Evolutionary conservation across 2,329 filamentous ascomycete species (phyloP).

Genomic region (Epichloe scottii): DNA sequence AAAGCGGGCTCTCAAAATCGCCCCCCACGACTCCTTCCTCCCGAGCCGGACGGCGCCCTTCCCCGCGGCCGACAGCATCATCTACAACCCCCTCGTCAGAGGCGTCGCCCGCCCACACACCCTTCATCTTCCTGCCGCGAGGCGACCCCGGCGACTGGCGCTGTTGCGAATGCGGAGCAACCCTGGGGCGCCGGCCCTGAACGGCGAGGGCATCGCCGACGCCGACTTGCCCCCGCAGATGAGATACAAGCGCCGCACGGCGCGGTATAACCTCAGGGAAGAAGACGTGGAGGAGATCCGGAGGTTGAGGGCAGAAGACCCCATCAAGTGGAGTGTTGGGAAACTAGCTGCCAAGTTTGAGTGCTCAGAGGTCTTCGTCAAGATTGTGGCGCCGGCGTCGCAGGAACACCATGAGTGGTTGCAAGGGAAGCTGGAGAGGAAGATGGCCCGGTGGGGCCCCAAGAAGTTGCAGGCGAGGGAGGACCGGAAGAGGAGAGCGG

Average conservation of each 20-base stretch:
- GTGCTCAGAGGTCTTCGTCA: constrained; percentile 44
- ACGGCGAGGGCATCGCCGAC: constrained; percentile 6
- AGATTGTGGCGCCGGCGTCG: constrained; percentile 41
- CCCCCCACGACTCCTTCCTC: constrained; percentile 49
- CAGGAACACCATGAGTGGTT: constrained; percentile 34
- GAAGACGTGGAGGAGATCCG: constrained; percentile 49
- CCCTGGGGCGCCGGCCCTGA: constrained; percentile 13
- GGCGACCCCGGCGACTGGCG: constrained; percentile 38
- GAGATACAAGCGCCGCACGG: constrained; percentile 22
- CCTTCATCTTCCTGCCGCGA: constrained; percentile 51
- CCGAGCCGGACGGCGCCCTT: constrained; percentile 21
- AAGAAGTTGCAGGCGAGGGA: constrained; percentile 40
- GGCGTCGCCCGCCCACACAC: constrained; percentile 50
- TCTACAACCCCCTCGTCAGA: constrained; percentile 45
- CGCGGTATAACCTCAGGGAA: constrained; percentile 38
- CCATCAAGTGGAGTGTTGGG: constrained; percentile 40
- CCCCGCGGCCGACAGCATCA: constrained; percentile 27
- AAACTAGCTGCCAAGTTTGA: constrained; percentile 41
- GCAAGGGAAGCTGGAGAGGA: constrained; percentile 31
- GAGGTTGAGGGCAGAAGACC: constrained; percentile 38
- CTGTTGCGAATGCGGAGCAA: constrained; percentile 32
- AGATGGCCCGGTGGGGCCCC: constrained; percentile 45
- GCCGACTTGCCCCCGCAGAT: constrained; percentile 23
- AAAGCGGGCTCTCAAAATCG: constrained; percentile 45
- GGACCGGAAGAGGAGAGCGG: constrained; percentile 40